Base-by-base conservation (phyloP, 148 eudicot genomes). In the Rhododendron griersonianum region DNA sequence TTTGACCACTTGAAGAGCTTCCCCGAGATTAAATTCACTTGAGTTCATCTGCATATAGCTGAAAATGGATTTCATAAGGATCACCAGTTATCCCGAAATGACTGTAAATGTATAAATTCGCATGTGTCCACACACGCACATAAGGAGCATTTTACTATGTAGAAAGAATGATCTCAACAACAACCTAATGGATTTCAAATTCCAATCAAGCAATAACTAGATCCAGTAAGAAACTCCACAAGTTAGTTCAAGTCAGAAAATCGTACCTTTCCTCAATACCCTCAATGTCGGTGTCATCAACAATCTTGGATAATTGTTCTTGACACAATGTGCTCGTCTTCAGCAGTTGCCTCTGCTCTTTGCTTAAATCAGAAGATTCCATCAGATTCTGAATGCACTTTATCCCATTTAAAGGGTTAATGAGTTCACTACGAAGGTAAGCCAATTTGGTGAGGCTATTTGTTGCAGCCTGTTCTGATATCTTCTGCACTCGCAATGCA, bases 261-360 rank as follows among this genome's bases (percentile, higher is more conserved):
- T 47, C 37, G 48, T 95, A 96, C 98, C 98, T 90, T 93, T 94
- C 96, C 90, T 96, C 98, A 47, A 93, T 94, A 84, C 93, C 93
- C 81, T 92, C 90, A 77, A 96, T 90, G 84, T 95, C 98, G 84
- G 89, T 90, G 83, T 96, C 95, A 87, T 93, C 92, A 61, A 91
- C 84, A 71, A 96, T 90, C 86, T 92, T 93, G 86, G 91, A 89
- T 80, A 95, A 88, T 69, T 96, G 98, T 84, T 94, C 95, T 69
- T 86, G 94, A 87, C 98, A 96, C 85, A 94, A 87, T 71, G 87
- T 84, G 85, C 96, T 92, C 1, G 90, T 90, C 89, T 81, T 88
- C 84, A 95, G 59, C 55, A 93, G 57, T 88, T 88, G 89, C 80
- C 83, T 90, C 87, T 96, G 98, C 87, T 89, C 90, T 84, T 86